Conservation (phyloP, 306 rosid species). For the Coriaria nepalensis region DNA sequence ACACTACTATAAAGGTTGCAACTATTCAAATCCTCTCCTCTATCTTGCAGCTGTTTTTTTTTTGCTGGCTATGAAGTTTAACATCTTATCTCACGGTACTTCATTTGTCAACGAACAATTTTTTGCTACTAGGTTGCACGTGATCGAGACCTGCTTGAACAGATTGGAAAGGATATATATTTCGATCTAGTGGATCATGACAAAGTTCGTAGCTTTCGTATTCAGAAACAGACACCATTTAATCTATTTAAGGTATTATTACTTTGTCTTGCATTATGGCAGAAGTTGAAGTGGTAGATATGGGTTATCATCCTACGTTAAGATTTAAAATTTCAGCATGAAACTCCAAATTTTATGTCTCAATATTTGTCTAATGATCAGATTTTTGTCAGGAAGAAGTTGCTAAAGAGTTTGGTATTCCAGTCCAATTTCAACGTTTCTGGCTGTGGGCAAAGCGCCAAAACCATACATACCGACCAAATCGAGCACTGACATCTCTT, state of each 20-base stretch:
- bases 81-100: slow-evolving; percentile 1
- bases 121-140: slow-evolving; percentile 57
- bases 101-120: not conserved
- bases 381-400: slow-evolving; percentile 57
- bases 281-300: not conserved
- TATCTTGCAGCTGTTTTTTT: slow-evolving; percentile 6
- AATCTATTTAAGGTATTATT: slow-evolving; percentile 54
- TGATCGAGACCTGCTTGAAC: slow-evolving; percentile 63
- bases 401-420: slow-evolving; percentile 71
- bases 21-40: slow-evolving; percentile 4
- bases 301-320: not conserved
- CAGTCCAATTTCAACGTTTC: slow-evolving; percentile 66
- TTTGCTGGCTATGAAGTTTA: not conserved
- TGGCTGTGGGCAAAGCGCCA: slow-evolving; percentile 98
- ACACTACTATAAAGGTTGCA: slow-evolving; percentile 64
- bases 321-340: slow-evolving; percentile 7
- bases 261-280: slow-evolving; percentile 1
- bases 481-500: slow-evolving; percentile 50
- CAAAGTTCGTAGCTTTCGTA: slow-evolving; percentile 74
- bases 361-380: slow-evolving; percentile 5
- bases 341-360: slow-evolving; percentile 4
- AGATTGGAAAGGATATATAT: slow-evolving; percentile 68
- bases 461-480: slow-evolving; percentile 80
- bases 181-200: slow-evolving; percentile 96
- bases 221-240: slow-evolving; percentile 53